Conservation (phyloP, 1,284 basidiomycete species). For the Sanghuangporus sanghuang region DNA sequence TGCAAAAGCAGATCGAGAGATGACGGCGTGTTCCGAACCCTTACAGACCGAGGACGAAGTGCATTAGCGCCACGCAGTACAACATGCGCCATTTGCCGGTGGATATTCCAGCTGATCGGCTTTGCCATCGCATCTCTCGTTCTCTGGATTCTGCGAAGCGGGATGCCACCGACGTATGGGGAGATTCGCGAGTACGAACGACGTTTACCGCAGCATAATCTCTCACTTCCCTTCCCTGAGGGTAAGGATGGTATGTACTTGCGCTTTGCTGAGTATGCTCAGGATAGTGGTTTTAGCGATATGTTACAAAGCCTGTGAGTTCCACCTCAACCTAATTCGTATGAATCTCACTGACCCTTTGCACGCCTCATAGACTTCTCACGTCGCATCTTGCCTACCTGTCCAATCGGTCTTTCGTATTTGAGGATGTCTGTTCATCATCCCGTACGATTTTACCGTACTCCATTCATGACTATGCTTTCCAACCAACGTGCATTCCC, state of each 20-base stretch:
- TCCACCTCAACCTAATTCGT: constrained; percentile 27
- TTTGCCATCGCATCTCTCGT: constrained; percentile 23
- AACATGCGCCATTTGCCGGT: no score
- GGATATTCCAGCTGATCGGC: no score
- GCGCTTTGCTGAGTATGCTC: constrained; percentile 16
- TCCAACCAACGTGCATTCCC: constrained; percentile 20
- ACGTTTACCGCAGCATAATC: constrained; percentile 20
- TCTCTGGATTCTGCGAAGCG: constrained; percentile 32
- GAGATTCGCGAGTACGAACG: constrained; percentile 28
- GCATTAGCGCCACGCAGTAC: no score
- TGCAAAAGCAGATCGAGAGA: no score
- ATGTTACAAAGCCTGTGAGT: constrained; percentile 37
- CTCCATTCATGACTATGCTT: constrained; percentile 24
- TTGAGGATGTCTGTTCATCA: constrained; percentile 21
- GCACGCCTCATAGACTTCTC: neutral
- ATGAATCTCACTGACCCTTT: constrained; percentile 26
- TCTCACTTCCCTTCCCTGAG: constrained; percentile 19
- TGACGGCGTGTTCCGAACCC: no score
- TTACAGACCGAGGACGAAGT: no score
- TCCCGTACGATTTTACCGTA: constrained; percentile 29
- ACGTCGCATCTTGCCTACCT: constrained; percentile 23
- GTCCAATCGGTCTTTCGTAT: constrained; percentile 23
- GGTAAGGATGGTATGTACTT: constrained; percentile 19
- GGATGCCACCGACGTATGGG: constrained; percentile 35
- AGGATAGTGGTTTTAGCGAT: constrained; percentile 23